A percentile compares a stretch with the other conserved stretches of the same genome.
Conservation (phyloP, 352 stramenopile genomes). For the Pythium vanterpoolii region DNA sequence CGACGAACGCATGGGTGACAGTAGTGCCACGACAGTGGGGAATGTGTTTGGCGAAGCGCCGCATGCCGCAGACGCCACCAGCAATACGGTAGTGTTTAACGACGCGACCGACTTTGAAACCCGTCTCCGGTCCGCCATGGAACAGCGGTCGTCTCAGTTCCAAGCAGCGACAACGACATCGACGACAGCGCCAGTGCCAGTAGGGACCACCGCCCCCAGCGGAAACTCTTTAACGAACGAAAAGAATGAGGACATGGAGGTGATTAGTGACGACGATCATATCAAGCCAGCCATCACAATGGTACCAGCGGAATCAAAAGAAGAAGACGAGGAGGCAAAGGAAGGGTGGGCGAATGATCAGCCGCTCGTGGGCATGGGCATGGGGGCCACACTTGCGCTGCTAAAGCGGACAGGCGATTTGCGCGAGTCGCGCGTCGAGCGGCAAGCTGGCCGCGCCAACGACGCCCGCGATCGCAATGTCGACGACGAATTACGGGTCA, state of each 20-base stretch:
- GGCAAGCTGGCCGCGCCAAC: conserved; percentile 92
- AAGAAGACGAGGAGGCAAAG: conserved; percentile 39
- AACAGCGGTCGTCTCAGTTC: conserved; percentile 60
- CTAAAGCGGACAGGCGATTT: conserved; percentile 93
- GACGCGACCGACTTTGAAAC: conserved; percentile 85
- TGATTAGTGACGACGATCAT: conserved; percentile 35
- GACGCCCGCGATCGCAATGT: conserved; percentile 93
- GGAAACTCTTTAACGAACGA: no score
- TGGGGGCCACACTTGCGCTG: conserved; percentile 91
- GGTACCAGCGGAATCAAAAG: conserved; percentile 22
- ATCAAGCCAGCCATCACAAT: conserved; percentile 17
- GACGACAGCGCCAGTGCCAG: background rate
- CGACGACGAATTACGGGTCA: conserved; percentile 80
- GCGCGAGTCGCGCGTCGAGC: conserved; percentile 79
- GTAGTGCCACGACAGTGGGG: background rate
- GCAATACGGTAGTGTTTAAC: conserved; percentile 74
- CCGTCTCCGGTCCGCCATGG: conserved; percentile 68
- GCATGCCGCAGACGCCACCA: conserved; percentile 19
- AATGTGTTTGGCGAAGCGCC: conserved; percentile 56
- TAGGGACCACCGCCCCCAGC: background rate
- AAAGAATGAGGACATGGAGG: conserved; percentile 22
- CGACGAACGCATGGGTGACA: conserved; percentile 15
- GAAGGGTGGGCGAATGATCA: conserved; percentile 84
- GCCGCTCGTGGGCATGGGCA: conserved; percentile 76
- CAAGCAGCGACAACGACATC: conserved; percentile 18